Base-by-base conservation (phyloP, 495 filamentous ascomycete species). In the Geopyxis carbonaria region DNA sequence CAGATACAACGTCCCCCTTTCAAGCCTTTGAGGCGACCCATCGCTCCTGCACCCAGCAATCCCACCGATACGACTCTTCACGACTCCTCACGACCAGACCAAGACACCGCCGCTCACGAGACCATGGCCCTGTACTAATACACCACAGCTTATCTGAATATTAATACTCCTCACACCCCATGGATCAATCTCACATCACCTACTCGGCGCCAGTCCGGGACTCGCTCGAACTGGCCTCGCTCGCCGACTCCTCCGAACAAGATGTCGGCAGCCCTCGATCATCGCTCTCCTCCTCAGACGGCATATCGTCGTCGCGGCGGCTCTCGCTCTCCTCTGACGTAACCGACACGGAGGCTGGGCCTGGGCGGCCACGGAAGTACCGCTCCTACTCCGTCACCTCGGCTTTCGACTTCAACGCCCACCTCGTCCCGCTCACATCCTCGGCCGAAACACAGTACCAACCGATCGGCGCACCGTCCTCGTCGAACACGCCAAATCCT, bases 181-280 rank as follows among this genome's bases (percentile, higher is more conserved):
- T n/a, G n/a, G n/a, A n/a, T n/a, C n/a, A n/a, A n/a, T n/a, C 35
- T 22, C 46, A 39, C 29, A n/a, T 31, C 22, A 30, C 30, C 31
- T 68, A 68, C 51, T 61, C 59, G 36, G 57, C 62, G 45, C 64
- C 62, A 19, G 67, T 73, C 32, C 80, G 89, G 51, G 89, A 95
- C 66, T 97, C 89, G 38, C 75, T 97, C 46, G 89, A 97, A 62
- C 79, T 97, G 32, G 89, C 84, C 36, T 93, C 85, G 20, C 74
- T 97, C 40, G 89, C 89, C 9, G 81, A 76, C 32, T 93, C 86
- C 30, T 77, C 69, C 20, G 59, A 57, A 2, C 64, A 55, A 25
- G 64, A 72, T 25, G 5, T 6, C 7, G 18, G 19, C 33, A 69
- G 72, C 25, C 76, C 75, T 2, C 67, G 73, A 37, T 75, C 70